These are phyloP conservation scores for Celoporthe dispersa DNA, from an alignment of 2,329 filamentous ascomycete species.

Conservation along the genomic window DNA sequence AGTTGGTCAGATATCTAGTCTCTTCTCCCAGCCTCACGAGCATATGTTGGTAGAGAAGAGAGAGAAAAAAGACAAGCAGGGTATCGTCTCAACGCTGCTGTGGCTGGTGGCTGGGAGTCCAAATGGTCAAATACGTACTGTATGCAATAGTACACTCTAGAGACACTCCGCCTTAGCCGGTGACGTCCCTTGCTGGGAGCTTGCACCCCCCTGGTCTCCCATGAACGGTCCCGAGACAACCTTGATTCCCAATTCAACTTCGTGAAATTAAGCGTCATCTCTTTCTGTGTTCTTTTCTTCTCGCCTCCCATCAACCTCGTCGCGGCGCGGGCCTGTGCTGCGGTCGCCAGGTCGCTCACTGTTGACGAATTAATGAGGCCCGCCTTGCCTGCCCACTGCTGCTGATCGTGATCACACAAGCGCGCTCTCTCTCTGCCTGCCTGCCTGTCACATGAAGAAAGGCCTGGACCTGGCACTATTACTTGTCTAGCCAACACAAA, in stretches of 20 bases:
- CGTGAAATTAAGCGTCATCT: constrained; percentile 14
- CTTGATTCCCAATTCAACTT: not conserved
- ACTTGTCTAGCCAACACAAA: not conserved
- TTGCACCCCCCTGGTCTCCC: constrained; percentile 1
- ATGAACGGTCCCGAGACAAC: not conserved
- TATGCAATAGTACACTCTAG: no score
- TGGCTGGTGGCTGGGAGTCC: not conserved
- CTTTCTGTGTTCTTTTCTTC: constrained; percentile 4
- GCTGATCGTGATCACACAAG: constrained; percentile 22
- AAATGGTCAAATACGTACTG: not conserved
- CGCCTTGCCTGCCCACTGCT: constrained; percentile 18
- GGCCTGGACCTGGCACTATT: not conserved
- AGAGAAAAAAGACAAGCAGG: not conserved
- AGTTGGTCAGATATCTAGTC: not conserved
- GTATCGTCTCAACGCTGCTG: not conserved
- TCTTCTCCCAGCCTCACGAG: not conserved
- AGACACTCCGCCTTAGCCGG: not conserved
- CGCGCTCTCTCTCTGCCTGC: not conserved
- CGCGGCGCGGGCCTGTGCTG: constrained; percentile 19
- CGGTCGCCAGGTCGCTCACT: constrained; percentile 7
- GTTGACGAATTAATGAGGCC: constrained; percentile 19
- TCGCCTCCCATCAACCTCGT: constrained; percentile 14
- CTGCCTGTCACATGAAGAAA: not conserved
- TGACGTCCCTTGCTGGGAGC: not conserved
- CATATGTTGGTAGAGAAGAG: not conserved